Evolutionary conservation across 2,329 filamentous ascomycete genomes (phyloP), one percentile per base, ranked within the genome.

Genomic region (Fonsecaea erecta): DNA sequence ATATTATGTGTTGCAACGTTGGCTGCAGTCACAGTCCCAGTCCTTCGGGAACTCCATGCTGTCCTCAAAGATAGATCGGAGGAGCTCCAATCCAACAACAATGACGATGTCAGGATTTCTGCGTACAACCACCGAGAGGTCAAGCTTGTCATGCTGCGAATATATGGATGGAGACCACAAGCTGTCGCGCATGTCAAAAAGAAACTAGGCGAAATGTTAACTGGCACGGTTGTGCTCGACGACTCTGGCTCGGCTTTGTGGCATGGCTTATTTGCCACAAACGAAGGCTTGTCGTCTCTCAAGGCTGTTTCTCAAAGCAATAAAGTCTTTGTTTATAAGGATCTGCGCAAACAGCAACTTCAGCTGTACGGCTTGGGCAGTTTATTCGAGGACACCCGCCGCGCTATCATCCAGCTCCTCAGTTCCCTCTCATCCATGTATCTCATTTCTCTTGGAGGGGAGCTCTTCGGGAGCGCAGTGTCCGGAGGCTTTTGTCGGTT

Each of bases 271-370:
- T 62, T 57, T 52, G 24, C 21, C 43, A 62, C 24, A 28, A 21
- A 32, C 12, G 65, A 53, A 9, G 65, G 62, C 14, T 57, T 60
- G 7, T 46, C 62, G 9, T 60, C 24, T 18, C 26, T 64, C 7
- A 32, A 56, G 16, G 28, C 56, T 21, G 21, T 64, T 9, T 37
- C 24, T n/a, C 32, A 48, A 28, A 26, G 37, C 1, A 46, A 53
- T 4, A 43, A 57, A 37, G 12, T 62, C 26, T 64, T 67, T 59
- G 28, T 67, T 11, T 62, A 64, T 24, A 24, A 62, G 11, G 65
- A 65, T 26, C 12, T 60, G 6, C 54, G 53, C 3, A 59, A 32
- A 37, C 52, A 58, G 40, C 58, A 62, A 30, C 40, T 67, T 9
- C 12, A 55, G 8, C 16, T 59, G 5, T 61, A 59, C 26, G 65